Conservation (phyloP, 768 basidiomycete genomes). For the Rhizopogon sp. region DNA sequence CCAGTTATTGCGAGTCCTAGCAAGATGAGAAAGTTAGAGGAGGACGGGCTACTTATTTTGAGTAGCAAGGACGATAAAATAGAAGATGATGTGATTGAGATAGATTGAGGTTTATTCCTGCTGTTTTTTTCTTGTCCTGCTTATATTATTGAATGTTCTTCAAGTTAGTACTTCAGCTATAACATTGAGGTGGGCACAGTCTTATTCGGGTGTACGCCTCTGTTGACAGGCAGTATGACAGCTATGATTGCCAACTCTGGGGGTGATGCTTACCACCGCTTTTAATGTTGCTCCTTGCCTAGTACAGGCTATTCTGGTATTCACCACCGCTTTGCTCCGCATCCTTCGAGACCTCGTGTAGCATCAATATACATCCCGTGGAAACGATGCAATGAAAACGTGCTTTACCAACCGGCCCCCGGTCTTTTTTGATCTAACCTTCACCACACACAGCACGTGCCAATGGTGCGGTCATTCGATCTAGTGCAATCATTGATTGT, state of each 20-base stretch:
- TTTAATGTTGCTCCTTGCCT: background rate
- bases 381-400: background rate
- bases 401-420: background rate
- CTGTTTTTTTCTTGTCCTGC: conserved; percentile 1
- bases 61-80: conserved; percentile 51
- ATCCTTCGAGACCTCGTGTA: background rate
- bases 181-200: background rate
- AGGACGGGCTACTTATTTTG: conserved; percentile 69
- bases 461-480: background rate
- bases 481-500: background rate
- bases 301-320: background rate
- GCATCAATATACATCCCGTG: background rate
- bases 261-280: background rate
- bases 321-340: too few relatives aligned
- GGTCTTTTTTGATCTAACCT: too few relatives aligned
- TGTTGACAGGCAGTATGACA: background rate
- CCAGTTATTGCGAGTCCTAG: conserved; percentile 43
- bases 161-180: background rate
- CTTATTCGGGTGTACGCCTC: background rate
- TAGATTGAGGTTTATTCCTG: conserved; percentile 36
- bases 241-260: background rate
- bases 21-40: conserved; percentile 62
- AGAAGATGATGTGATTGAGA: conserved; percentile 51
- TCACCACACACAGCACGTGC: background rate
- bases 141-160: conserved; percentile 2